Evolutionary conservation across 2,329 filamentous ascomycete genomes (phyloP), one percentile per base, ranked within the genome.

Genomic region (Trichoderma harzianum): DNA sequence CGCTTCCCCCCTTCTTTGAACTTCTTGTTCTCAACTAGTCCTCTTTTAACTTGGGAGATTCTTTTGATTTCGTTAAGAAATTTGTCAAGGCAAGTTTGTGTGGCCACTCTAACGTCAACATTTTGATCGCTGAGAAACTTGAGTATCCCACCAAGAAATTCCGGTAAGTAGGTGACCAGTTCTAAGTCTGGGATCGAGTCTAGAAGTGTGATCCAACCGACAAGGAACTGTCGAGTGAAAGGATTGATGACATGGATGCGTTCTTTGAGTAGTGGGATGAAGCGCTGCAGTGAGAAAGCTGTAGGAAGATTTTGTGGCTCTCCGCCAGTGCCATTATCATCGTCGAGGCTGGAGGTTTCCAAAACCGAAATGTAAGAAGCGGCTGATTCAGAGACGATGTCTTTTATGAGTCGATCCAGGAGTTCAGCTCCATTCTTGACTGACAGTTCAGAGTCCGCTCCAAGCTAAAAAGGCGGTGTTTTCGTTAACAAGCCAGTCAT

Each of bases 361-460:
- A 99, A 84, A 11, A 98, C 89, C 0, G 96, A 98, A 7, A 98
- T 91, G 80, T 99, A 99, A 5, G 94, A 96, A 57, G 95, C 93
- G 16, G 95, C 95, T 7, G 95, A 97, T 82, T 98, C 95, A 3
- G 95, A 93, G 4, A 98, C 94, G 73, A 98, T 97, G 77, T 98
- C 95, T 82, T 98, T 98, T 78, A 99, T 91, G 62, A 99, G 87
- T 34, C 96, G 92, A 82, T 99, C 96, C 10, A 99, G 87, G 63
- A 99, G 87, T 80, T 99, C 96, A 26, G 96, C 96, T 32, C 96
- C 96, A 79, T 99, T 99, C 83, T 99, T 99, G 72, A 99, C 97
- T 0, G 95, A 98, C 6, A 98, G 85, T 80, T 99, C 97, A 1
- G 95, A 95, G 80, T 99, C 96, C 62, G 96, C 96, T 18, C 95